These are phyloP conservation scores for Mycena galericulata DNA, from an alignment of 768 basidiomycete species.

Conservation along the genomic window DNA sequence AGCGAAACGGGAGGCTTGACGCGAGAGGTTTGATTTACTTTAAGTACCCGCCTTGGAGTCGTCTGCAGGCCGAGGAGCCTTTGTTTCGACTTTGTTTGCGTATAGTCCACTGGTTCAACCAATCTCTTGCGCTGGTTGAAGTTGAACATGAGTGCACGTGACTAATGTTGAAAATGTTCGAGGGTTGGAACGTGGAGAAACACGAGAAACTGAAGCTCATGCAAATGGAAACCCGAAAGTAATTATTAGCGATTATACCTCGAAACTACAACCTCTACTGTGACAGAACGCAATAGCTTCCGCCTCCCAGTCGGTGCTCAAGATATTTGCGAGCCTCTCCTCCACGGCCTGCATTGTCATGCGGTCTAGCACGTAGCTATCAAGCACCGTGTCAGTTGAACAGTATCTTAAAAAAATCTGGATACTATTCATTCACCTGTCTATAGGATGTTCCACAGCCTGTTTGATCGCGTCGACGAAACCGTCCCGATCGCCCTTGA, in stretches of 20 bases:
- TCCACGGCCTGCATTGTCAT: constrained; percentile 43
- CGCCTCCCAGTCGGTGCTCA: constrained; percentile 47
- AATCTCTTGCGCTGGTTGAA: too few relatives aligned
- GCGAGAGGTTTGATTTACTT: too few relatives aligned
- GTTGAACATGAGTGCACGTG: background rate
- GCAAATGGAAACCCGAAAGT: too few relatives aligned
- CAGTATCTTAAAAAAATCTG: background rate
- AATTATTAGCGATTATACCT: too few relatives aligned
- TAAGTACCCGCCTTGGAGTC: too few relatives aligned
- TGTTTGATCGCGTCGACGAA: constrained; percentile 44
- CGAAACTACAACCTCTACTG: too few relatives aligned
- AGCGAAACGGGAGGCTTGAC: too few relatives aligned
- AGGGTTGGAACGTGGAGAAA: too few relatives aligned
- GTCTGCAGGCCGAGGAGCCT: too few relatives aligned
- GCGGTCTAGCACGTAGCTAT: constrained; percentile 45
- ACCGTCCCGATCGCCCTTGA: constrained; percentile 41
- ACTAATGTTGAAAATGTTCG: constrained; percentile 11
- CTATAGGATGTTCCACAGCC: constrained; percentile 45
- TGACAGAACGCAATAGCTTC: constrained; percentile 29
- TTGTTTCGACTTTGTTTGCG: too few relatives aligned
- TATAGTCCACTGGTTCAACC: too few relatives aligned
- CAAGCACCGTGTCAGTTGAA: background rate
- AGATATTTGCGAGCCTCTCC: constrained; percentile 36
- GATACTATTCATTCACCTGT: constrained; percentile 39
- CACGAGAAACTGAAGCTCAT: too few relatives aligned